Evolutionary conservation across 768 basidiomycete genomes (phyloP).

Genomic region (Pisolithus orientalis): DNA sequence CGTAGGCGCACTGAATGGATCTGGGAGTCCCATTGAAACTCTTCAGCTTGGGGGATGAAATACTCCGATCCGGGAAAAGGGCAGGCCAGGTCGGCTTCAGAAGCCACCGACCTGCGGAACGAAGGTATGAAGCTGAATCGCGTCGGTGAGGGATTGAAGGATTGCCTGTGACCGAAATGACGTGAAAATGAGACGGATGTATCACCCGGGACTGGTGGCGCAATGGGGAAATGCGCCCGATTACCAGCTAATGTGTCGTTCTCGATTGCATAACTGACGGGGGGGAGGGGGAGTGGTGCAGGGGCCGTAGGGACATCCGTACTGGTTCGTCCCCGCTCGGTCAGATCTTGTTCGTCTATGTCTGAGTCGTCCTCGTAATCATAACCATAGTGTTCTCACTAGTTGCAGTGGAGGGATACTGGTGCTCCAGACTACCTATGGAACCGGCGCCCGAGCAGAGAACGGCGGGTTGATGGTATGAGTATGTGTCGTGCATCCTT

Average conservation of each 20-base stretch:
- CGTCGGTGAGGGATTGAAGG: not conserved
- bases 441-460: not conserved
- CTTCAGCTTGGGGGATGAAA: not conserved
- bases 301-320: not conserved
- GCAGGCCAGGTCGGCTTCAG: not conserved
- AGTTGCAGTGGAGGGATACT: not conserved
- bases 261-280: not conserved
- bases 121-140: not conserved
- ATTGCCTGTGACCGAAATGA: not conserved
- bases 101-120: not conserved
- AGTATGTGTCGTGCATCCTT: not conserved
- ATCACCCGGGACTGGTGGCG: not conserved
- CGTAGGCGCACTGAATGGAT: not conserved
- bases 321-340: not conserved
- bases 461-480: not conserved
- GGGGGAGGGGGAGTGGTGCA: not conserved
- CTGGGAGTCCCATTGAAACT: not conserved
- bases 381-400: not conserved
- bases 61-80: not conserved
- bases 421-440: not conserved
- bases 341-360: not conserved
- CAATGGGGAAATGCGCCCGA: too few relatives aligned
- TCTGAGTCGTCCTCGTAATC: not conserved
- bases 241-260: too few relatives aligned
- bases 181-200: too few relatives aligned